Evolutionary conservation across 2,329 filamentous ascomycete species (phyloP), one percentile per base, ranked within the genome.

Genomic region (Ilyonectria sp.): DNA sequence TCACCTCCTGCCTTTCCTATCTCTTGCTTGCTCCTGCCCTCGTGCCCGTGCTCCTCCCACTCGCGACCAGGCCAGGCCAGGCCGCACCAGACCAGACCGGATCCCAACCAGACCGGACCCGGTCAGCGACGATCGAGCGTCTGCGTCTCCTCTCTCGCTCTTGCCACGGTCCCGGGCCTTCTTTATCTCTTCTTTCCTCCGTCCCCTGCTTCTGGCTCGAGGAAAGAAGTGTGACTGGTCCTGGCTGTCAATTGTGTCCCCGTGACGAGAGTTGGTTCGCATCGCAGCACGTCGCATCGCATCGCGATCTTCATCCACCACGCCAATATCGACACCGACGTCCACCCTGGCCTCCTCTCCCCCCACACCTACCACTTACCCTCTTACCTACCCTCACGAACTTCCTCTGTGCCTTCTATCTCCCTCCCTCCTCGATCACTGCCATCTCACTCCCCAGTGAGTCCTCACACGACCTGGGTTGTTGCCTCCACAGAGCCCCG

Each of bases 71-170:
- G 26, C 21, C 44, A 35, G 13, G 44, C 40, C 47, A 40, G 21
- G 35, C 35, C 35, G 11, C 56, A 23, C 37, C n/a, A 19, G 63
- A 50, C 52, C 57, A 26, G 58, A 31, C 35, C 44, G 50, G 29
- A 33, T 46, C 35, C 33, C 19, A 40, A 44, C 35, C 35, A 59
- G n/a, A 37, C 43, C 52, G 13, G 17, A 59, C 65, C 60, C 60
- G 60, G 59, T 63, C 65, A 54, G 47, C 59, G 53, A 53, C 63
- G 53, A 63, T 63, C 31, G 55, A 65, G 29, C 43, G 56, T 47
- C n/a, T 29, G 29, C 43, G 56, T 26, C 29, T 53, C 31, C 56
- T 47, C 19, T 46, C 47, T 47, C 35, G 26, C 52, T 40, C 59
- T 21, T 62, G 33, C 53, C 35, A 56, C 52, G 19, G 8, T 46